These are phyloP conservation scores for Phaseolus lunatus DNA, from an alignment of 306 rosid genomes.

Conservation along the genomic window DNA sequence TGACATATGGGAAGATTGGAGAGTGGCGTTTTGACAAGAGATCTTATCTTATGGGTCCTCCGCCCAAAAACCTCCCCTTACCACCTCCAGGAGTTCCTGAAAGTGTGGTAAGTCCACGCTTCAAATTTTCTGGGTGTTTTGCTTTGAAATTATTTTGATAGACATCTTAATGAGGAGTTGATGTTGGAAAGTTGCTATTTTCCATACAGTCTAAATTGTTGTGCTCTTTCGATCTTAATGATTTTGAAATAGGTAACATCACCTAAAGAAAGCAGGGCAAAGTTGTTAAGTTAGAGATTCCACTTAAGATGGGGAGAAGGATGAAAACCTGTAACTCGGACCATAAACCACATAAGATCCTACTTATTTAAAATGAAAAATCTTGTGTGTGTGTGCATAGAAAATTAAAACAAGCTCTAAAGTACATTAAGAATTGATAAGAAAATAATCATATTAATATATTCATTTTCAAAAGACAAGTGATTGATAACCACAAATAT, in stretches of 20 bases:
- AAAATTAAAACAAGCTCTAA: too few relatives aligned
- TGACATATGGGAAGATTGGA: constrained; percentile 83
- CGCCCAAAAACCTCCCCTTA: constrained; percentile 78
- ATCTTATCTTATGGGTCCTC: constrained; percentile 80
- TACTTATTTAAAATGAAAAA: too few relatives aligned
- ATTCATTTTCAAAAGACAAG: background rate
- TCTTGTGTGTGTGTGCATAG: too few relatives aligned
- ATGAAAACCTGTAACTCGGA: too few relatives aligned
- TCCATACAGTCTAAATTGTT: background rate
- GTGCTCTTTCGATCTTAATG: constrained; percentile 6
- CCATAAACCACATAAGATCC: too few relatives aligned
- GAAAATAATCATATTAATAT: too few relatives aligned
- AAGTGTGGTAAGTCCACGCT: constrained; percentile 77
- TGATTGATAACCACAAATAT: background rate
- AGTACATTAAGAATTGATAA: too few relatives aligned
- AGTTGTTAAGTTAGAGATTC: too few relatives aligned
- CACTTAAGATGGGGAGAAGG: too few relatives aligned
- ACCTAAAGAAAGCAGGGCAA: background rate
- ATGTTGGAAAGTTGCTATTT: constrained; percentile 25
- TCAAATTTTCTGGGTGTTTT: background rate
- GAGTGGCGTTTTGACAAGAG: constrained; percentile 99
- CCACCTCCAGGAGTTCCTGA: constrained; percentile 96
- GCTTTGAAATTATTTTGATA: constrained; percentile 23
- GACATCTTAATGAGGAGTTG: background rate
- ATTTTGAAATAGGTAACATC: background rate